Conservation (phyloP, 2,329 filamentous ascomycete species). For the Aschersonia sp. region DNA sequence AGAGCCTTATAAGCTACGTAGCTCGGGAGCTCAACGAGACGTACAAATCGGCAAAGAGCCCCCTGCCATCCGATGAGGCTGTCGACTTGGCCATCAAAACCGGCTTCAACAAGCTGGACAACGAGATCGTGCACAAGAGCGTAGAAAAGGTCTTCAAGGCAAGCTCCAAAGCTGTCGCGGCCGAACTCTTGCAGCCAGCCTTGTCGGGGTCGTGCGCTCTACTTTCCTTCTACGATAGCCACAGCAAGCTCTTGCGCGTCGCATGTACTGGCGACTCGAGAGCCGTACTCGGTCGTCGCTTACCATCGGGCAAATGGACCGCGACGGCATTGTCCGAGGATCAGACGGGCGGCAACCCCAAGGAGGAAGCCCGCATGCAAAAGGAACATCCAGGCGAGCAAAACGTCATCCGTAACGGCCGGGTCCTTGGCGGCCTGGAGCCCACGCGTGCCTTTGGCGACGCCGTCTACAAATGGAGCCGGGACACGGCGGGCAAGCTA, state of each 20-base stretch:
- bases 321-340: slow-evolving; percentile 83
- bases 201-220: slow-evolving; percentile 95
- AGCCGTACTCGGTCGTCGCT: slow-evolving; percentile 74
- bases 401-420: slow-evolving; percentile 73
- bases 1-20: slow-evolving; percentile 83
- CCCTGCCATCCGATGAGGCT: slow-evolving; percentile 59
- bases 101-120: slow-evolving; percentile 74
- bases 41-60: slow-evolving; percentile 56
- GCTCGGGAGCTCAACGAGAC: slow-evolving; percentile 85
- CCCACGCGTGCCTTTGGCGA: slow-evolving; percentile 92
- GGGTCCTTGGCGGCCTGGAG: slow-evolving; percentile 82
- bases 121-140: slow-evolving; percentile 89
- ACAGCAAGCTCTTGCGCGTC: slow-evolving; percentile 74
- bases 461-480: slow-evolving; percentile 91
- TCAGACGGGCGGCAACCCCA: slow-evolving; percentile 80
- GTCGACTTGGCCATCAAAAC: slow-evolving; percentile 87
- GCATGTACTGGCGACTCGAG: slow-evolving; percentile 95
- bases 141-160: slow-evolving; percentile 83
- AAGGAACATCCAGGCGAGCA: slow-evolving; percentile 81
- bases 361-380: slow-evolving; percentile 70
- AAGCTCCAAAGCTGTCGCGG: slow-evolving; percentile 79
- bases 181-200: slow-evolving; percentile 81
- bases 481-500: slow-evolving; percentile 68
- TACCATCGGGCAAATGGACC: slow-evolving; percentile 73
- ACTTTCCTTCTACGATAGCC: slow-evolving; percentile 88